A percentile compares a stretch with the other conserved stretches of the same genome.
These are phyloP conservation scores for Monilinia fructicola DNA, from an alignment of 2,329 filamentous ascomycete species.

Conservation along the genomic window DNA sequence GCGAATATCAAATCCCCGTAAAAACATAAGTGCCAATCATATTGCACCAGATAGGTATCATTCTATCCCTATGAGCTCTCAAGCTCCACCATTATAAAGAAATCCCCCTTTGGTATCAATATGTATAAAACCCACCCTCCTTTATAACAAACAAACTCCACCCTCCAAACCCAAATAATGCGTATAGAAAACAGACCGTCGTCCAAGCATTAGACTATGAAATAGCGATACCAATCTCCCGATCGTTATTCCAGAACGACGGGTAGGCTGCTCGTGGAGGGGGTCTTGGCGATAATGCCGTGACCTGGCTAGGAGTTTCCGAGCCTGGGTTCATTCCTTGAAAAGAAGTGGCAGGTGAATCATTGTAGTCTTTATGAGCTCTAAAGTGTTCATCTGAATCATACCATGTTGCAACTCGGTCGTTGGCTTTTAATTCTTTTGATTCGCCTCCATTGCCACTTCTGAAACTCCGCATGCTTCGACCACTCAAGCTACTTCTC, in stretches of 20 bases:
- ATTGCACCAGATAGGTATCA: background rate
- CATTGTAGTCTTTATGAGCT: conserved; percentile 27
- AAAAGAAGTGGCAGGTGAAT: conserved; percentile 27
- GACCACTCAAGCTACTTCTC: conserved; percentile 37
- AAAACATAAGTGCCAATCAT: background rate
- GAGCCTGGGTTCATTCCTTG: conserved; percentile 5
- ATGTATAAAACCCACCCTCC: background rate
- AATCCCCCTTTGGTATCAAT: conserved; percentile 24
- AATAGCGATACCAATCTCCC: conserved; percentile 22
- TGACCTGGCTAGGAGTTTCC: background rate
- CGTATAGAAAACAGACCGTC: conserved; percentile 10
- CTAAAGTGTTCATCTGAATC: conserved; percentile 32
- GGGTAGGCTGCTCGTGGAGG: conserved; percentile 8
- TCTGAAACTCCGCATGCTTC: conserved; percentile 36
- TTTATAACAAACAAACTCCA: conserved; percentile 21
- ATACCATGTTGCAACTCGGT: conserved; percentile 33
- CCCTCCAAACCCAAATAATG: conserved; percentile 12
- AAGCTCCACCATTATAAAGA: background rate
- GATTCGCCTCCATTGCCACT: conserved; percentile 25
- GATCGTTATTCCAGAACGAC: conserved; percentile 17
- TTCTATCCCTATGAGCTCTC: conserved; percentile 7
- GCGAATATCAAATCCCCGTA: conserved; percentile 26
- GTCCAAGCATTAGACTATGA: conserved; percentile 21
- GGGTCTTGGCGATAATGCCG: conserved; percentile 17
- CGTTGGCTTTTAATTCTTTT: conserved; percentile 28